Conservation (phyloP, 1,284 basidiomycete genomes). For the Pseudozyma hubeiensis region DNA sequence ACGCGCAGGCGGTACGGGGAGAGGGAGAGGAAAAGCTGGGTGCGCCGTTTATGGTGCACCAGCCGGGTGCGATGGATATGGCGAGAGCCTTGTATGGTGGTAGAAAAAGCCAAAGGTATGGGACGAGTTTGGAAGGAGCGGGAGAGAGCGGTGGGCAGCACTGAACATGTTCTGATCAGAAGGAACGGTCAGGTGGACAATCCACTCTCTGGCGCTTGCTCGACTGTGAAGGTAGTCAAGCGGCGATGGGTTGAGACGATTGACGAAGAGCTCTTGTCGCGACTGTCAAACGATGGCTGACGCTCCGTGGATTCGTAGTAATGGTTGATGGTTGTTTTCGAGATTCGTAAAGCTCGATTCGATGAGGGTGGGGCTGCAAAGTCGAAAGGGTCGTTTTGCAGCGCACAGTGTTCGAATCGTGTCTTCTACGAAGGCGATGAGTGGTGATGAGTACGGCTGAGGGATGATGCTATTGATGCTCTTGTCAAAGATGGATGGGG, state of each 20-base stretch:
- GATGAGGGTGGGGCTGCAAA: too few species aligned
- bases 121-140: conserved; percentile 51
- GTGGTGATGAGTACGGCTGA: too few species aligned
- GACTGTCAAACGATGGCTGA: neutral
- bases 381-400: too few species aligned
- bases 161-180: conserved; percentile 46
- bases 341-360: too few species aligned
- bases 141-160: conserved; percentile 49
- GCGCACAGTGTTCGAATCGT: too few species aligned
- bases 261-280: neutral
- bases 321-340: too few species aligned
- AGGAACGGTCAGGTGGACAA: conserved; percentile 30
- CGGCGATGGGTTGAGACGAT: neutral
- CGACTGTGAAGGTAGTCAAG: conserved; percentile 21
- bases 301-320: too few species aligned
- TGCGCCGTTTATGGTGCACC: conserved; percentile 32
- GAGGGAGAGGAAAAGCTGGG: conserved; percentile 2
- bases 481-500: too few species aligned
- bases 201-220: conserved; percentile 42
- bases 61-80: conserved; percentile 11
- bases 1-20: conserved; percentile 19
- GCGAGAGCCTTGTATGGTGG: conserved; percentile 38
- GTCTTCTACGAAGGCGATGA: too few species aligned
- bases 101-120: conserved; percentile 55
- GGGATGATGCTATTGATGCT: too few species aligned